phyloP scores from a whole-genome alignment of 2,329 filamentous ascomycete species.

The Rhynchosporium graminicola region DNA sequence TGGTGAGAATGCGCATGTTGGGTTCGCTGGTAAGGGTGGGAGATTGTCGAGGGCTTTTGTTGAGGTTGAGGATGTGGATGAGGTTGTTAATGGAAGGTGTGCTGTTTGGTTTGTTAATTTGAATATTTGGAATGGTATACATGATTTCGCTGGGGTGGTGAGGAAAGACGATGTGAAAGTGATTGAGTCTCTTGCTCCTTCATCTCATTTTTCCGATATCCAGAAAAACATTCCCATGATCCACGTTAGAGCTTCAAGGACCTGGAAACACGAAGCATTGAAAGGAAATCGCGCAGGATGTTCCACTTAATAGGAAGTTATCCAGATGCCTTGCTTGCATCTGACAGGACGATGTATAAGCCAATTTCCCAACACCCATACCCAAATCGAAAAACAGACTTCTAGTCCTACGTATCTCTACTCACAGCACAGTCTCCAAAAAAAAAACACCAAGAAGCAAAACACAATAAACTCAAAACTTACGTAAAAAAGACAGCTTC shows the following conservation, averaged over 20 bases:
- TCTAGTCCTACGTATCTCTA: no score
- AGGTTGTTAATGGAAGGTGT: slow-evolving; percentile 6
- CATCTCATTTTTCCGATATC: no score
- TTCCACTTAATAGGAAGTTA: slow-evolving; percentile 1
- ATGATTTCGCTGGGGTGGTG: no score
- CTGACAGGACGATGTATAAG: not conserved
- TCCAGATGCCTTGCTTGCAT: not conserved
- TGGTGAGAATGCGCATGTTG: slow-evolving; percentile 17
- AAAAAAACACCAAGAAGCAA: not conserved
- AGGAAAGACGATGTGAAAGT: not conserved
- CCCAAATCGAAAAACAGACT: no score
- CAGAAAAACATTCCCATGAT: no score
- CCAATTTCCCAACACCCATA: no score
- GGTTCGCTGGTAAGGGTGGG: not conserved
- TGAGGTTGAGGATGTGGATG: not conserved
- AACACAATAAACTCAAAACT: slow-evolving; percentile 1
- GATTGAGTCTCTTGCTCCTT: no score
- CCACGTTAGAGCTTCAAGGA: no score
- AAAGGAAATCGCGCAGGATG: not conserved
- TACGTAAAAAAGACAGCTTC: slow-evolving; percentile 18
- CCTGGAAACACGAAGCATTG: not conserved
- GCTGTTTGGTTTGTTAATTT: slow-evolving; percentile 12
- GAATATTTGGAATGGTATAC: not conserved
- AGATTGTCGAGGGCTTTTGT: not conserved
- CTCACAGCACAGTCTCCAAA: no score